A percentile compares a stretch with the other conserved stretches of the same genome.
These are phyloP conservation scores for Cystoisospora suis DNA, from an alignment of 169 alveolate species.

Conservation along the genomic window DNA sequence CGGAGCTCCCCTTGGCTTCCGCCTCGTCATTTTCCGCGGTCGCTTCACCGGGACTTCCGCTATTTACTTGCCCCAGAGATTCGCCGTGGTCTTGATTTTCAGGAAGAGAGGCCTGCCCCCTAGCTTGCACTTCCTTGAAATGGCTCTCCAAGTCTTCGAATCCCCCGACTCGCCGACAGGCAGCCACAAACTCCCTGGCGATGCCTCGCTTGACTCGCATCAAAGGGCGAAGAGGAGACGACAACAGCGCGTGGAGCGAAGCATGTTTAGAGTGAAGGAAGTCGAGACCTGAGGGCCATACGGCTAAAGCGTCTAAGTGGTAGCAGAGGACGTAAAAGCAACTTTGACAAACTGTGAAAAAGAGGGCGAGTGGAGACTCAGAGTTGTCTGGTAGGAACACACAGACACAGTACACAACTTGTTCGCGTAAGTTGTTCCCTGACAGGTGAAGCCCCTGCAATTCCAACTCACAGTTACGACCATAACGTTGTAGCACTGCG, in stretches of 20 bases:
- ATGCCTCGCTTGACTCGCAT: conserved; percentile 19
- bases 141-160: neutral
- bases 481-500: too few relatives aligned
- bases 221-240: conserved; percentile 32
- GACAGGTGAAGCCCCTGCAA: too few relatives aligned
- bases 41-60: neutral
- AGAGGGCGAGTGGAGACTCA: conserved; percentile 19
- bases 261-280: neutral
- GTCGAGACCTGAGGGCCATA: neutral
- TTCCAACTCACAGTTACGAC: too few relatives aligned
- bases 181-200: conserved; percentile 35
- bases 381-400: conserved; percentile 33
- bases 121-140: neutral
- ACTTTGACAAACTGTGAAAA: conserved; percentile 41
- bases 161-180: conserved; percentile 27
- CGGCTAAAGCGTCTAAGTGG: conserved; percentile 4
- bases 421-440: too few relatives aligned
- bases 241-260: neutral
- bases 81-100: too few relatives aligned
- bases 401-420: too few relatives aligned
- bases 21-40: neutral
- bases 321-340: conserved; percentile 51
- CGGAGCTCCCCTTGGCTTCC: neutral
- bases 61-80: too few relatives aligned
- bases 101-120: neutral